These are phyloP conservation scores for Boeremia exigua DNA, from an alignment of 2,329 filamentous ascomycete species.

Conservation along the genomic window DNA sequence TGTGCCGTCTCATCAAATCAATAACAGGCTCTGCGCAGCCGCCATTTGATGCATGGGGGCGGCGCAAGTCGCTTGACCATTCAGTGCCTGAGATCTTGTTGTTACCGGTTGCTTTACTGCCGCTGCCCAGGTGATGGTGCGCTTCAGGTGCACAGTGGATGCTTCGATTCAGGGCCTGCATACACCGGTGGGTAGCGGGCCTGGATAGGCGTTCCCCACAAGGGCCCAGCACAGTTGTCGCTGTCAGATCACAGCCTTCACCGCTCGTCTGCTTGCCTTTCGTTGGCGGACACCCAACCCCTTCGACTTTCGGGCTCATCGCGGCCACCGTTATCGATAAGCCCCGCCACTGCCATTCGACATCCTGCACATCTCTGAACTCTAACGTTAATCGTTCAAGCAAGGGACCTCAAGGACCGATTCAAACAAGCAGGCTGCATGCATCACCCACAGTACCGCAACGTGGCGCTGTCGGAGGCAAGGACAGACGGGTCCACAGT, in stretches of 20 bases:
- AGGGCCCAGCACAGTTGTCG: slow-evolving; percentile 13
- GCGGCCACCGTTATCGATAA: slow-evolving; percentile 16
- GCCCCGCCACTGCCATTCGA: slow-evolving; percentile 10
- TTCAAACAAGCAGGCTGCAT: slow-evolving; percentile 13
- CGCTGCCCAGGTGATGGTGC: slow-evolving; percentile 13
- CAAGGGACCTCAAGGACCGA: slow-evolving; percentile 4
- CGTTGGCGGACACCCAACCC: slow-evolving; percentile 7
- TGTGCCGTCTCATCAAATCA: slow-evolving; percentile 9
- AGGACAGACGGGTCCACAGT: slow-evolving; percentile 8
- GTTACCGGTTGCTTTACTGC: slow-evolving; percentile 9
- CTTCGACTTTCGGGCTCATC: slow-evolving; percentile 8
- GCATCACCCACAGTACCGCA: slow-evolving; percentile 13
- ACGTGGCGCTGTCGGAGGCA: slow-evolving; percentile 18
- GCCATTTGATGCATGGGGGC: slow-evolving; percentile 3
- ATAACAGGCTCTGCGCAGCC: neutral
- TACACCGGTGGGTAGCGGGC: slow-evolving; percentile 13
- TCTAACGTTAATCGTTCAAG: slow-evolving; percentile 12
- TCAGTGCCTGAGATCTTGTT: neutral
- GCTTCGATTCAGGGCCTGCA: slow-evolving; percentile 17
- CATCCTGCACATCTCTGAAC: slow-evolving; percentile 9
- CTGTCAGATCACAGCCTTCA: slow-evolving; percentile 18
- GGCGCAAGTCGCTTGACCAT: slow-evolving; percentile 5
- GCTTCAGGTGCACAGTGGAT: neutral
- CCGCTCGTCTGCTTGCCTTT: slow-evolving; percentile 11
- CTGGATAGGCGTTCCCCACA: slow-evolving; percentile 13